Evolutionary conservation across 179 eudicot species (phyloP), one percentile per base, ranked within the genome.

Genomic region (Corrigiola litoralis): DNA sequence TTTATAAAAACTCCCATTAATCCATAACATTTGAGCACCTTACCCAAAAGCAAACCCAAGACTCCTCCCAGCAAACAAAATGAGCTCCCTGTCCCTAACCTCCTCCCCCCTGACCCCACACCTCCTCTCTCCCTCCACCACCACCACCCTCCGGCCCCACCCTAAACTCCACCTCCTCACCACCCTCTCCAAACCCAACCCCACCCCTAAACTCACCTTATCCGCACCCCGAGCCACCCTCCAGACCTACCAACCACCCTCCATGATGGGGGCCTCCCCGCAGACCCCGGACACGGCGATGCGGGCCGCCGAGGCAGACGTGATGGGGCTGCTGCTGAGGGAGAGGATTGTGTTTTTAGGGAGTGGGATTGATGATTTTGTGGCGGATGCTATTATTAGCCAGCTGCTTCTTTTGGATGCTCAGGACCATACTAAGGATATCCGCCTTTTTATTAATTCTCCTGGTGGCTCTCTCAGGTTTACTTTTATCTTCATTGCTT

Each of bases 301-400:
- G 84, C 70, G 90, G 17, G 92, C 80, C 4, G 90, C 83, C 0
- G 97, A 88, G 13, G 53, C 83, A 27, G 95, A 90, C 50, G 86
- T 82, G 23, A 84, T 86, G 90, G 97, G 94, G 9, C 50, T 91
- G 78, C 61, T 91, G 46, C 70, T 91, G 52, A 82, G 58, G 47
- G 95, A 91, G 77, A 80, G 97, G 79, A 89, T 91, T 34, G 87
- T 91, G 59, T 91, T 91, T 37, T 49, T 91, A 54, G 96, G 91
- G 5, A 79, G 67, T 77, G 33, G 59, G 2, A 81, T 91, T 49
- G 84, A 89, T 62, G 97, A 91, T 73, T 89, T 86, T 40, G 85
- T 85, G 2, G 97, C 97, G 0, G 97, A 91, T 67, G 84, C 87
- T 1, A 81, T 85, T 51, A 75, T 87, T 36, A 85, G 97, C 71